Evolutionary conservation across 139 green algal species (phyloP).

Genomic region (Mesotaenium endlicherianum): DNA sequence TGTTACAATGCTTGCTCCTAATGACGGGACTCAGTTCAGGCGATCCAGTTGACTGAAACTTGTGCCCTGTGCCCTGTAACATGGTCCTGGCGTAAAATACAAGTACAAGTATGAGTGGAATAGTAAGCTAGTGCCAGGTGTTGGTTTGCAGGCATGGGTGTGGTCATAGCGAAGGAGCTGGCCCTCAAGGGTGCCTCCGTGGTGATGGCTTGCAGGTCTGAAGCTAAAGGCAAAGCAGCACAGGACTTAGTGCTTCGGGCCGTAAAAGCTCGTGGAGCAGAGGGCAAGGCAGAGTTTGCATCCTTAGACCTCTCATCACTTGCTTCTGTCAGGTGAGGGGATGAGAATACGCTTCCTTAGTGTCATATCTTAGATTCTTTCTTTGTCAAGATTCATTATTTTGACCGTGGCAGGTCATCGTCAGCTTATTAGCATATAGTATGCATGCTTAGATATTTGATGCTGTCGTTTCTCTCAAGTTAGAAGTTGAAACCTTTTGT

Average conservation of each 20-base stretch:
- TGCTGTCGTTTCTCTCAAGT: too few species aligned
- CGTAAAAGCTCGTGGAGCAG: background rate
- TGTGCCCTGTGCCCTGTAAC: background rate
- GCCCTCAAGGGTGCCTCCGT: constrained; percentile 30
- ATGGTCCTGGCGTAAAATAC: background rate
- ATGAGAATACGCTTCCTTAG: too few species aligned
- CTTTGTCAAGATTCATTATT: too few species aligned
- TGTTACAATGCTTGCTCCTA: too few species aligned
- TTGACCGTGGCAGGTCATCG: too few species aligned
- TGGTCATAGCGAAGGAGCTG: constrained; percentile 39
- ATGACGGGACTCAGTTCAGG: background rate
- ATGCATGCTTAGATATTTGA: too few species aligned
- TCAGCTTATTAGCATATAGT: too few species aligned
- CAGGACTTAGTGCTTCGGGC: constrained; percentile 7
- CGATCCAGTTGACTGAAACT: background rate
- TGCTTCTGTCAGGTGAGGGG: constrained; percentile 19
- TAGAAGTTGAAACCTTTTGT: too few species aligned
- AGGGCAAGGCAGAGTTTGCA: constrained; percentile 2
- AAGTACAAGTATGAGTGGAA: too few species aligned
- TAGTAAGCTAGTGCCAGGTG: too few species aligned
- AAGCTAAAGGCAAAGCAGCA: background rate
- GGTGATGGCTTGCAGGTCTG: constrained; percentile 36
- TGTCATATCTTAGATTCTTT: too few species aligned
- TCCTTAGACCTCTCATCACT: constrained; percentile 26
- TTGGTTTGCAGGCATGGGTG: constrained; percentile 44